Base-by-base conservation (phyloP, 805 yeast genomes). In the Metschnikowia cubensis region DNA sequence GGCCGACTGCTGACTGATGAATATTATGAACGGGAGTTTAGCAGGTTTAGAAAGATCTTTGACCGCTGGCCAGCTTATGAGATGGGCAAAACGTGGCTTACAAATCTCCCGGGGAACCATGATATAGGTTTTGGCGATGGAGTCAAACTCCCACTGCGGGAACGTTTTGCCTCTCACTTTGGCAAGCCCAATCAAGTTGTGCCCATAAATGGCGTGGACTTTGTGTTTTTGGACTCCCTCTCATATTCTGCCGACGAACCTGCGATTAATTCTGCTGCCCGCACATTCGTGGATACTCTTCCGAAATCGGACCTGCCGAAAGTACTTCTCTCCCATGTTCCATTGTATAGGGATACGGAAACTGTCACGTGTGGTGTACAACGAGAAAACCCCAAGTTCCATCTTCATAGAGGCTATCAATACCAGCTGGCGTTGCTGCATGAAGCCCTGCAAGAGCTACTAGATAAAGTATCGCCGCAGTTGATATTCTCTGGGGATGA, bases 21-120 rank as follows among this genome's bases (percentile, higher is more conserved):
- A 33, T 73, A 73, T 58, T 73, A 62, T 50, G 43, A 53, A 6
- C 42, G 47, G 6, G 66, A 73, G 54, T 54, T 58, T 35, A 42
- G 51, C 22, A 63, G 78, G 36, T 73, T 73, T 56, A 60, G 65
- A 32, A 48, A 53, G 6, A 67, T 73, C 3, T 73, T 73, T 54
- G 53, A 50, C 35, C 51, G 48, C 21, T 57, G 57, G 56, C 56
- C 58, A 14, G 50, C 21, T 32, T 62, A 62, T 45, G 31, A 42
- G 25, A 52, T 63, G 15, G 67, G 64, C 31, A 49, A 54, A 32
- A 68, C 62, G 50, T 62, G 62, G 59, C 67, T 67, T 51, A 58
- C 62, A 14, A 68, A 70, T 49, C 56, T 71, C 1, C 62, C 67
- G 2, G 68, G 68, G 2, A 64, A 64, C 51, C 68, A 64, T 51